Evolutionary conservation across 2,329 filamentous ascomycete genomes (phyloP).

Genomic region (Passalora sequoiae): DNA sequence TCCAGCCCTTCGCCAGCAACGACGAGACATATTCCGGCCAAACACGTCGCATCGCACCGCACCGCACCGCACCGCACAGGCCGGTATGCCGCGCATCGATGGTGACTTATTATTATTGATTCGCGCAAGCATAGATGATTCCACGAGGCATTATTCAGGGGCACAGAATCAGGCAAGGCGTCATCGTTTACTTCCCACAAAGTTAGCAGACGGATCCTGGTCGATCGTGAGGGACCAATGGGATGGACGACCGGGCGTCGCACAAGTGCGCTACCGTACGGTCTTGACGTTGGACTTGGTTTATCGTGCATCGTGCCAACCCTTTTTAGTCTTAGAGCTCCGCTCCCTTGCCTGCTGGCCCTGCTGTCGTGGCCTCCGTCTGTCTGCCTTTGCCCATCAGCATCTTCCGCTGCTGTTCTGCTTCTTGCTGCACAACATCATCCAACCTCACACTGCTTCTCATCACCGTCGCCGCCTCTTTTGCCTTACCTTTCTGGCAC

Average conservation of each 20-base stretch:
- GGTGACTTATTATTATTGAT: too few species aligned
- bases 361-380: too few species aligned
- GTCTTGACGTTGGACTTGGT: constrained; percentile 1
- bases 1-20: neutral
- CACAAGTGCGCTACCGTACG: constrained; percentile 1
- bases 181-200: neutral
- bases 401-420: neutral
- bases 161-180: constrained; percentile 3
- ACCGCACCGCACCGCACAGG: too few species aligned
- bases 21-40: neutral
- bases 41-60: constrained; percentile 2
- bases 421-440: constrained; percentile 6
- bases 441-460: constrained; percentile 18
- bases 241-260: neutral
- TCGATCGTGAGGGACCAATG: neutral
- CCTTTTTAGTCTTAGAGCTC: constrained; percentile 1
- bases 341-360: constrained; percentile 1
- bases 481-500: too few species aligned
- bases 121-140: constrained; percentile 2
- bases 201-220: neutral
- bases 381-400: neutral
- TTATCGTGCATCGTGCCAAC: neutral
- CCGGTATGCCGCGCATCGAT: neutral
- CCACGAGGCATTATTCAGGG: constrained; percentile 4
- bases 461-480: too few species aligned